A percentile compares a stretch with the other conserved stretches of the same genome.
These are phyloP conservation scores for Paxillus ammoniavirescens DNA, from an alignment of 768 basidiomycete species.

Conservation along the genomic window DNA sequence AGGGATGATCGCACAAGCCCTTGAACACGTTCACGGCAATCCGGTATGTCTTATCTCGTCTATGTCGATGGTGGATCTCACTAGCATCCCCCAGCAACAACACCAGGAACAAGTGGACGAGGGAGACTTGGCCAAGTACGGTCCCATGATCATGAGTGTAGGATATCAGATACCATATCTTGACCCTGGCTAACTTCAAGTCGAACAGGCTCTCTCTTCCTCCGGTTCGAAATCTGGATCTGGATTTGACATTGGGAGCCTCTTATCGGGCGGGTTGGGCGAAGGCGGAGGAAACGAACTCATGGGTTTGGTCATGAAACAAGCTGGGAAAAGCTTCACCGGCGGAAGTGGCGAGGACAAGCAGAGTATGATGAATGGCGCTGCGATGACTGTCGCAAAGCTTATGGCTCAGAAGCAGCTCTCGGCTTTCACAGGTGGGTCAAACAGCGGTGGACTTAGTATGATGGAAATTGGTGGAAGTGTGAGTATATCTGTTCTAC, in stretches of 20 bases:
- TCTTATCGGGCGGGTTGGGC: conserved; percentile 35
- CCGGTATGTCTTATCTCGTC: conserved; percentile 7
- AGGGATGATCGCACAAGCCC: conserved; percentile 13
- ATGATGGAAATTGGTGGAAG: conserved; percentile 48
- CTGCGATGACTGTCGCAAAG: conserved; percentile 86
- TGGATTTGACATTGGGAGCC: conserved; percentile 33
- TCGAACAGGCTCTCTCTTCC: conserved; percentile 18
- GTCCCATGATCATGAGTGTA: conserved; percentile 21
- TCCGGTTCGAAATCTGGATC: conserved; percentile 29
- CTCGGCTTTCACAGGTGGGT: conserved; percentile 46
- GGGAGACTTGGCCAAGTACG: conserved; percentile 14
- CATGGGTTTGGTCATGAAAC: conserved; percentile 84
- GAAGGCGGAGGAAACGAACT: conserved; percentile 56
- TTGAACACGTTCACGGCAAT: conserved; percentile 23
- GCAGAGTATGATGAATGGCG: conserved; percentile 83
- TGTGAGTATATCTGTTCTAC: conserved; percentile 34
- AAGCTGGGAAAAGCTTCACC: conserved; percentile 73
- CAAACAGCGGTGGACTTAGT: conserved; percentile 68
- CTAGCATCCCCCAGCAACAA: conserved; percentile 4
- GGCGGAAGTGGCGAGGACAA: conserved; percentile 59
- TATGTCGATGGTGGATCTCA: background rate
- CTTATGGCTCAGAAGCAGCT: conserved; percentile 66
- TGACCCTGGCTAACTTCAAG: conserved; percentile 3
- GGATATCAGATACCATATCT: background rate
- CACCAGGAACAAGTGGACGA: conserved; percentile 15